Conservation (phyloP, 83 land plant genomes). For the Larix sibirica region DNA sequence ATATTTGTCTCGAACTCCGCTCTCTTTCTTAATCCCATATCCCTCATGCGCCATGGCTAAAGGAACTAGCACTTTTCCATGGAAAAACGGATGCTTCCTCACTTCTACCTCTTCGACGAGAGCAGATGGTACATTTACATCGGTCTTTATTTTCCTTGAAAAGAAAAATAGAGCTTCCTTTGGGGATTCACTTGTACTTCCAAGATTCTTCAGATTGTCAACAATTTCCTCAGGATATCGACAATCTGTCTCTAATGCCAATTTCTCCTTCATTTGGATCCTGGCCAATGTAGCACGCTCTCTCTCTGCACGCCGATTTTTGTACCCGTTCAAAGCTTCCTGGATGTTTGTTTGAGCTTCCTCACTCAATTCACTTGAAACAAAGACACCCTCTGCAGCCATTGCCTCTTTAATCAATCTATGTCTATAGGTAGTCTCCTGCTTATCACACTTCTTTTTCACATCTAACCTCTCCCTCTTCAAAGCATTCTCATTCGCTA, state of each 20-base stretch:
- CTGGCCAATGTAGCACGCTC: slow-evolving; percentile 12
- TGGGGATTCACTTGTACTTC: slow-evolving; percentile 11
- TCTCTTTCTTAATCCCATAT: slow-evolving; percentile 15
- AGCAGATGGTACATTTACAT: neutral
- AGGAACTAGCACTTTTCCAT: slow-evolving; percentile 8
- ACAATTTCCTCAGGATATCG: slow-evolving; percentile 15
- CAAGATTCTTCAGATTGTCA: slow-evolving; percentile 12
- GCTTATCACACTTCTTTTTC: slow-evolving; percentile 15
- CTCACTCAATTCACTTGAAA: slow-evolving; percentile 2
- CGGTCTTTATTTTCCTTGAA: neutral
- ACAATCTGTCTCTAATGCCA: slow-evolving; percentile 9
- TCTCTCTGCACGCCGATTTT: slow-evolving; percentile 5
- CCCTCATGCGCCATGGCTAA: slow-evolving; percentile 13
- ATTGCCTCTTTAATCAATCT: slow-evolving; percentile 15
- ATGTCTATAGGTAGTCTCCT: slow-evolving; percentile 16
- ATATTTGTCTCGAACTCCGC: slow-evolving; percentile 14
- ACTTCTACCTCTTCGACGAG: neutral
- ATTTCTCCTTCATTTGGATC: slow-evolving; percentile 14
- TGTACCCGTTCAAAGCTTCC: neutral
- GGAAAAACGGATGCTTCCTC: neutral
- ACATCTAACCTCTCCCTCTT: slow-evolving; percentile 17
- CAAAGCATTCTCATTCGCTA: slow-evolving; percentile 13
- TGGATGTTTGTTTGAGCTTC: slow-evolving; percentile 10
- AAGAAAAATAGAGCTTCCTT: neutral
- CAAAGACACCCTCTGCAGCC: slow-evolving; percentile 14